Evolutionary conservation across 225 moss, liverwort and hornwort species (phyloP), one percentile per base, ranked within the genome.

Genomic region (Ulota crispa): DNA sequence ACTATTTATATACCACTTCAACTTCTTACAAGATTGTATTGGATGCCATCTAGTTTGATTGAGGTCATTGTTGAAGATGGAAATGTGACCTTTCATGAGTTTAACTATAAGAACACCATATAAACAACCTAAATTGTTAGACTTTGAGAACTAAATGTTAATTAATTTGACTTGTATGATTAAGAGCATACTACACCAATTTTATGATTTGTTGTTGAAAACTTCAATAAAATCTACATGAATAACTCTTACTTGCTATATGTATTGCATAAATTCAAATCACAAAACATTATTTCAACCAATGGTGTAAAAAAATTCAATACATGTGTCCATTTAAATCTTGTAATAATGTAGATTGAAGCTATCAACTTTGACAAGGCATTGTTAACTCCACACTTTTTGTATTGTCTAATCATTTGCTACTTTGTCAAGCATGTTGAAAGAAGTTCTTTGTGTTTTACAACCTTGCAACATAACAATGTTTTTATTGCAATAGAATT

Each of bases 1-100:
- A 6, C 30, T 1, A 27, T 61, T 14, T 47, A 1, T 1, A n/a
- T 5, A 28, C 65, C 30, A 77, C 23, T 6, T 0, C 0, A 86
- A 31, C 54, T 59, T 20, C 4, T 42, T 43, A 32, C 78, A 78
- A 31, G 73, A 31, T 11, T 41, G 2, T 11, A 74, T 7, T 0
- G 39, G 8, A 45, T 0, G 21, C 86, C 86, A 86, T 45, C 86
- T 82, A 39, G 82, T 82, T 75, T 45, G 54, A 54, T 79, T 61
- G 6, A 39, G 24, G 2, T 76, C 59, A 21, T 24, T 66, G 37
- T 86, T 57, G 43, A 82, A 82, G 31, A 86, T 3, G 6, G 79
- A 55, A 2, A 82, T 24, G 19, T 86, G 78, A 7, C 86, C 82
- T 56, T 74, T 79, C n/a, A n/a, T 62, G 0, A 79, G 56, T 23